Evolutionary conservation across 2,329 filamentous ascomycete genomes (phyloP).

Genomic region (Raffaelea albimanens): DNA sequence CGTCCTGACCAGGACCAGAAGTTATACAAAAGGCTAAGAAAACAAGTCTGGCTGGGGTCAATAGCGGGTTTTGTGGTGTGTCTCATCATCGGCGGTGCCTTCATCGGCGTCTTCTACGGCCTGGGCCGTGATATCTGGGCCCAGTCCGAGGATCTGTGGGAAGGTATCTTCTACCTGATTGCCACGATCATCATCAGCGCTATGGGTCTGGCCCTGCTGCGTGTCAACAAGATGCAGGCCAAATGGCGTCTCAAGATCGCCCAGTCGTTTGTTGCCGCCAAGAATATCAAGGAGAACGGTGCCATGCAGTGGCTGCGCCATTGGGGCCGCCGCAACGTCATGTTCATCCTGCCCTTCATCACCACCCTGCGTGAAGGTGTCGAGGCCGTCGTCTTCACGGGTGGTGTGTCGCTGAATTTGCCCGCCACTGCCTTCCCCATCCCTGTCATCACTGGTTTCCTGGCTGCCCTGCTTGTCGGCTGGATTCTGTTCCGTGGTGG

Average conservation of each 20-base stretch:
- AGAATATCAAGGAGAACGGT: conserved; percentile 22
- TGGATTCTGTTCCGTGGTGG: conserved; percentile 55
- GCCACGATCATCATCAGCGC: conserved; percentile 72
- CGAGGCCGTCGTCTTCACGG: conserved; percentile 79
- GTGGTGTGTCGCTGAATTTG: conserved; percentile 68
- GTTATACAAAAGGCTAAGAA: conserved; percentile 58
- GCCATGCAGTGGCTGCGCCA: conserved; percentile 45
- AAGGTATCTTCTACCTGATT: conserved; percentile 67
- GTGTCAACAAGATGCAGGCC: conserved; percentile 72
- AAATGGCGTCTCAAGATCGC: conserved; percentile 83
- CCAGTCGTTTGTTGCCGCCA: conserved; percentile 49
- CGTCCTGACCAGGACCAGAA: conserved; percentile 50
- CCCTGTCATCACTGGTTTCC: conserved; percentile 62
- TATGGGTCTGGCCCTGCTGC: conserved; percentile 71
- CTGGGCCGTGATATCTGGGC: conserved; percentile 60
- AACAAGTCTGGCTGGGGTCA: conserved; percentile 63
- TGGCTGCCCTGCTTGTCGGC: conserved; percentile 57
- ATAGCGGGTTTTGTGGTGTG: conserved; percentile 49
- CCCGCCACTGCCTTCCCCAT: conserved; percentile 71
- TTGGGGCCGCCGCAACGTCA: conserved; percentile 54
- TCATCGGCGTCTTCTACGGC: conserved; percentile 63
- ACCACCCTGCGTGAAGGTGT: conserved; percentile 81
- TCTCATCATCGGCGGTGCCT: conserved; percentile 49
- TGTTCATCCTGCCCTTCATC: conserved; percentile 80
- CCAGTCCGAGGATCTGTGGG: conserved; percentile 65